Base-by-base conservation (phyloP, 2,329 filamentous ascomycete genomes). In the Trichoderma sp. region DNA sequence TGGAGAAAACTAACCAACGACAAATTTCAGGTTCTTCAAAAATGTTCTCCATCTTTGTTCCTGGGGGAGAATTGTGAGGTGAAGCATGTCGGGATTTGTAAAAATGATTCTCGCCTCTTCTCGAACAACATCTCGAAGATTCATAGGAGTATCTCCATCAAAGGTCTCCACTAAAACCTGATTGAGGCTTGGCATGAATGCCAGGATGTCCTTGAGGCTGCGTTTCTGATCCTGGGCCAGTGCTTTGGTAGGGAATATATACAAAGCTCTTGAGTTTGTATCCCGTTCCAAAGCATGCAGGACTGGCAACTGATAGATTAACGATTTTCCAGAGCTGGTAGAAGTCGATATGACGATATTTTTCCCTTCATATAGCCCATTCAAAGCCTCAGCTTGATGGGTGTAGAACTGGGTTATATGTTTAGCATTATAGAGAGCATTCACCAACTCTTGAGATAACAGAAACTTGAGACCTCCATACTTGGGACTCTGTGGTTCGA, bases 1-100 rank as follows among this genome's bases (percentile, higher is more conserved):
- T 34, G 2, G 14, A 28, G n/a, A 21, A 18, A 32, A 71, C 84
- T 74, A 77, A 86, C 85, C 85, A 8, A 99, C 96, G 0, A 99
- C 95, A 78, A 93, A 98, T 74, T 91, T 93, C 15, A 99, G 83
- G 75, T 97, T 94, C 80, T 93, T 89, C n/a, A 99, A 81, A 76
- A 97, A 98, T 0, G 88, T 89, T 61, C 95, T 88, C 96, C 96
- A 99, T 34, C 88, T 88, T 74, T 94, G 92, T 82, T 99, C 96
- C 77, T 98, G 93, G 0, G 96, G 95, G 4, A 99, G 82, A 30
- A 99, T 97, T 0, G 94, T 97, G 39, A 98, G 89, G 76, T 99
- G 96, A 43, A 99, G 86, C 95, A 98, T 99, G 78, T 99, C 96
- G 0, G 96, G 96, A 76, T 99, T 99, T 0, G 96, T 99, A 78